Base-by-base conservation (phyloP, 352 stramenopile species). In the Thalassiosira exigua region DNA sequence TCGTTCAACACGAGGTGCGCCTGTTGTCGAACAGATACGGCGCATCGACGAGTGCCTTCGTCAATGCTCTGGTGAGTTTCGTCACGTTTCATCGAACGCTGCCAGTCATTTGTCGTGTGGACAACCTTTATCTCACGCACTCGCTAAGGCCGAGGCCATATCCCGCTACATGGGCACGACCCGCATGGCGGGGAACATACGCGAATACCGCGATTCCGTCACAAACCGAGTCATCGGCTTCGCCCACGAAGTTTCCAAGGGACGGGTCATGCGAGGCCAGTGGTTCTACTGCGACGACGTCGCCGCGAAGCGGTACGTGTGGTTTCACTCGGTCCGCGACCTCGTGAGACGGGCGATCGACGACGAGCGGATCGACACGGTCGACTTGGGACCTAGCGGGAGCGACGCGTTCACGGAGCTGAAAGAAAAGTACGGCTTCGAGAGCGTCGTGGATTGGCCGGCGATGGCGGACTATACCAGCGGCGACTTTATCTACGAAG, bases 201-300 rank as follows among this genome's bases (percentile, higher is more conserved):
- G 69, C 41, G 86, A 92, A 66, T 92, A 92, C 64, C 61, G 86
- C 12, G 75, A 89, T 67, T n/a, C 19, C 0, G 44, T 69, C 26
- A 81, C 51, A 4, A 70, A 64, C 17, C 75, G 72, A 59, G 69
- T 92, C 4, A 90, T 92, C 48, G 86, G 83, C 17, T 89, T 92
- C 79, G 82, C 86, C 1, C 86, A 92, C 65, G 86, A 92, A 62
- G 81, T 90, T 50, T 46, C 56, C 11, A 92, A 92, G 61, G 86
- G 71, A 12, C 71, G 74, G 3, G 86, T 77, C 21, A 61, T 88
- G 12, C 65, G 86, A 21, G 86, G 86, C 9, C 86, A 92, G 59
- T 92, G 86, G 86, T 92, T 92, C 65, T 92, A 92, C 56, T 87
- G 83, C 32, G 73, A 84, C 67, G 81, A 92, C 67, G 79, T 81